Conservation (phyloP, 306 rosid genomes). For the Senna siamea region DNA sequence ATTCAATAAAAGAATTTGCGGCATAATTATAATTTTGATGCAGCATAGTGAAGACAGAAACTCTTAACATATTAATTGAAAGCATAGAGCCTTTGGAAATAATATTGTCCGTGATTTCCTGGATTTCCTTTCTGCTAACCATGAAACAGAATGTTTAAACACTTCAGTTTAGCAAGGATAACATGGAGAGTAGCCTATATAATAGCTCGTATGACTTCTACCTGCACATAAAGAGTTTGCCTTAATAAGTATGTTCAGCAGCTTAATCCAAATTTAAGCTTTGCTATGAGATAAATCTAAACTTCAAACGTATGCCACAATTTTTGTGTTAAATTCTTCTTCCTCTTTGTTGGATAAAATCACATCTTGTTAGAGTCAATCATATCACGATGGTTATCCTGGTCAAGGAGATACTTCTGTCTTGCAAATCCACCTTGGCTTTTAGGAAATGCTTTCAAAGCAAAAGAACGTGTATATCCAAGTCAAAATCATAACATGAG, state of each 20-base stretch:
- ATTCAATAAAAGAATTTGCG: too few relatives aligned
- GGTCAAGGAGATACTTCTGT: too few relatives aligned
- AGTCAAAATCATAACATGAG: background rate
- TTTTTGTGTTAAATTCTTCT: background rate
- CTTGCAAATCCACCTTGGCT: background rate
- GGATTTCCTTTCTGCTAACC: too few relatives aligned
- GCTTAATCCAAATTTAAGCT: background rate
- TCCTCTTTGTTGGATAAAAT: background rate
- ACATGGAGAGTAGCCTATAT: too few relatives aligned
- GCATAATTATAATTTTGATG: background rate
- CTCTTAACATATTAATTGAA: slow-evolving; percentile 9
- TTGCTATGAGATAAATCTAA: background rate
- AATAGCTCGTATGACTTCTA: too few relatives aligned
- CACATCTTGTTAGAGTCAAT: background rate
- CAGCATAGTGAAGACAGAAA: background rate
- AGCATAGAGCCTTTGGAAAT: background rate
- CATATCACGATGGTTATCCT: too few relatives aligned
- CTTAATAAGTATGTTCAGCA: background rate
- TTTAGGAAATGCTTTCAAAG: background rate
- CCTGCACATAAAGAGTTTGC: background rate
- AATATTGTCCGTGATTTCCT: background rate
- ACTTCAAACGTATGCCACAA: background rate
- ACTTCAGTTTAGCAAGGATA: background rate
- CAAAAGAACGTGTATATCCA: too few relatives aligned
- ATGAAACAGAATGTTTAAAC: background rate